These are phyloP conservation scores for Ganoderma sp. DNA, from an alignment of 1,284 basidiomycete species.

Conservation along the genomic window DNA sequence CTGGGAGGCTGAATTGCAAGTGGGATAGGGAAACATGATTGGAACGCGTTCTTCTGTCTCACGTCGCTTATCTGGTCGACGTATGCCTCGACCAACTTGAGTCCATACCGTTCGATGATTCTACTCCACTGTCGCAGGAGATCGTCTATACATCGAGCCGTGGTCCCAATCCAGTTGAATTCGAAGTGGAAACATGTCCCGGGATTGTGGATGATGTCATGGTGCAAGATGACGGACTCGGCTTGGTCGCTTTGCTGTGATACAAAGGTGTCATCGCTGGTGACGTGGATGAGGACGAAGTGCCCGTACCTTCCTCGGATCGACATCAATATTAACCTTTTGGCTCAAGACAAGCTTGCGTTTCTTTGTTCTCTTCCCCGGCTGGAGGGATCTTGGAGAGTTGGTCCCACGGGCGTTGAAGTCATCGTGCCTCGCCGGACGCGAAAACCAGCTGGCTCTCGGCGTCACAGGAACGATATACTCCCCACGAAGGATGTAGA, in stretches of 20 bases:
- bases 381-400: slow-evolving; percentile 47
- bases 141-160: slow-evolving; percentile 95
- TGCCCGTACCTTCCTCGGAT: slow-evolving; percentile 69
- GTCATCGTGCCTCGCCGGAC: slow-evolving; percentile 46
- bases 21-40: slow-evolving; percentile 83
- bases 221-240: slow-evolving; percentile 86
- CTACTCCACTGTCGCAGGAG: slow-evolving; percentile 85
- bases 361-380: slow-evolving; percentile 58
- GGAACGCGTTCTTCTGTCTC: slow-evolving; percentile 82
- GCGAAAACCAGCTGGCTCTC: slow-evolving; percentile 65
- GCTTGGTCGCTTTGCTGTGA: slow-evolving; percentile 81
- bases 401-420: slow-evolving; percentile 44
- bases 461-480: slow-evolving; percentile 74
- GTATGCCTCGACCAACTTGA: slow-evolving; percentile 92
- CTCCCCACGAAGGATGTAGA: slow-evolving; percentile 82
- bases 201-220: slow-evolving; percentile 93
- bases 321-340: slow-evolving; percentile 80
- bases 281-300: neutral
- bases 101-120: slow-evolving; percentile 87
- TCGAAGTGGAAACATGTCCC: slow-evolving; percentile 94
- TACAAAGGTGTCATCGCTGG: neutral
- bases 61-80: slow-evolving; percentile 88
- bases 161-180: slow-evolving; percentile 96
- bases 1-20: slow-evolving; percentile 76
- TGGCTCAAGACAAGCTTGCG: slow-evolving; percentile 79